phyloP scores from a whole-genome alignment of 164 flowering plant species.

The Kingdonia uniflora region DNA sequence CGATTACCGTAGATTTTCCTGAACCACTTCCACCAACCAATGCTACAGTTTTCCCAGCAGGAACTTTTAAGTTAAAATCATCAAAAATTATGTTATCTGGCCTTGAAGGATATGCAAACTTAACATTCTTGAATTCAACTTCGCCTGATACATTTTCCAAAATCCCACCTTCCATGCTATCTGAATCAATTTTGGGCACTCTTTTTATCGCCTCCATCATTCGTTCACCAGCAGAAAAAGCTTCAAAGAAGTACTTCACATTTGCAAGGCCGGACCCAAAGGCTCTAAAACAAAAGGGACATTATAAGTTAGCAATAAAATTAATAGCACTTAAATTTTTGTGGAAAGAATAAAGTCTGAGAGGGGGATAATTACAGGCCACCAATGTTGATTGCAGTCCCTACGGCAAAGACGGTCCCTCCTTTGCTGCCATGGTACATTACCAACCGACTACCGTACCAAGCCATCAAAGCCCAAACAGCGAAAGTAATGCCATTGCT shows the following conservation, averaged over 20 bases:
- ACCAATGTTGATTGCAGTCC: constrained; percentile 53
- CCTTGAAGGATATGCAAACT: constrained; percentile 76
- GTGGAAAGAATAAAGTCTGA: background rate
- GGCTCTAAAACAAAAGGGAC: constrained; percentile 23
- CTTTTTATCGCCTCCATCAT: constrained; percentile 57
- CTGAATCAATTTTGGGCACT: constrained; percentile 67
- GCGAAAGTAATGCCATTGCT: constrained; percentile 62
- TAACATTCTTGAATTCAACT: constrained; percentile 52
- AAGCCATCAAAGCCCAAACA: constrained; percentile 68
- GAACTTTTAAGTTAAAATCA: constrained; percentile 41
- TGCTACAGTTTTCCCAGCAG: constrained; percentile 66
- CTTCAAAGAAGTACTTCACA: constrained; percentile 66
- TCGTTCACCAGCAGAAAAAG: constrained; percentile 52
- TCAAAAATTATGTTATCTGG: constrained; percentile 43
- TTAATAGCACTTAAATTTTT: background rate
- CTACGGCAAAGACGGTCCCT: constrained; percentile 68
- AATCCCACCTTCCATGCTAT: constrained; percentile 47
- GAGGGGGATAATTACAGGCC: constrained; percentile 51
- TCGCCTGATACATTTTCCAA: constrained; percentile 38
- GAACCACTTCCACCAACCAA: constrained; percentile 87
- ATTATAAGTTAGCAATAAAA: background rate
- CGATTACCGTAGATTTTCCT: constrained; percentile 68
- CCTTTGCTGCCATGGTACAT: constrained; percentile 68
- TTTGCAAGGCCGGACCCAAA: constrained; percentile 63
- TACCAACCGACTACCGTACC: constrained; percentile 65